These are phyloP conservation scores for Dryadomyces quercus-mongolicae DNA, from an alignment of 2,329 filamentous ascomycete genomes.

Conservation along the genomic window DNA sequence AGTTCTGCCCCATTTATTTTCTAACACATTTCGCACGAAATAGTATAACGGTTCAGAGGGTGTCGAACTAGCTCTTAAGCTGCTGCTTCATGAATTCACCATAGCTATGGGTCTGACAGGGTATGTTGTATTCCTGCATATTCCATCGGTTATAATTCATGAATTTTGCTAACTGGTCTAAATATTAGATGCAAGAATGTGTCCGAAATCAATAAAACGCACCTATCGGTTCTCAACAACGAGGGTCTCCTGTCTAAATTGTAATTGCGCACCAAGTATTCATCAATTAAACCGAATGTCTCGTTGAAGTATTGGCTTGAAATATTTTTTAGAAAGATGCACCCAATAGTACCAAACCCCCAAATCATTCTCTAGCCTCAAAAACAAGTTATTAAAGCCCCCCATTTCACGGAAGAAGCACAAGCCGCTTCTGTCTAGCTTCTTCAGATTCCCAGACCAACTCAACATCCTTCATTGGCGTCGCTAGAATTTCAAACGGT, in stretches of 20 bases:
- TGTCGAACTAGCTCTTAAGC: constrained; percentile 81
- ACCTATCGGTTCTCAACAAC: neutral
- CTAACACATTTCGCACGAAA: neutral
- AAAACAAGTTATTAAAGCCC: no score
- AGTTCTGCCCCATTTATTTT: neutral
- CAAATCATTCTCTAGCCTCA: no score
- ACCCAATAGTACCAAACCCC: no score
- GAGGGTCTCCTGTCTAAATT: neutral
- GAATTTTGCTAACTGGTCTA: neutral
- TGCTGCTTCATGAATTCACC: constrained; percentile 90
- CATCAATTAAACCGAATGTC: no score
- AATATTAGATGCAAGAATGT: neutral
- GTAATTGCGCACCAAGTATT: neutral
- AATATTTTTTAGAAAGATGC: no score
- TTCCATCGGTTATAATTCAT: no score
- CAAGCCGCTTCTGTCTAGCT: neutral
- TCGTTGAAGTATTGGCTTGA: no score
- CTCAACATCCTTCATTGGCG: neutral
- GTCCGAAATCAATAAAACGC: neutral
- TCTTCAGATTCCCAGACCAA: neutral
- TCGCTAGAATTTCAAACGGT: neutral
- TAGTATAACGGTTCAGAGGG: constrained; percentile 57
- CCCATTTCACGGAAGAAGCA: neutral
- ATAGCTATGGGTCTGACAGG: constrained; percentile 82
- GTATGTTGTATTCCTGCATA: neutral